Percentiles rank a stretch among this genome's conserved stretches.
phyloP scores from a whole-genome alignment of 345 rosid species.

The Turritis glabra region DNA sequence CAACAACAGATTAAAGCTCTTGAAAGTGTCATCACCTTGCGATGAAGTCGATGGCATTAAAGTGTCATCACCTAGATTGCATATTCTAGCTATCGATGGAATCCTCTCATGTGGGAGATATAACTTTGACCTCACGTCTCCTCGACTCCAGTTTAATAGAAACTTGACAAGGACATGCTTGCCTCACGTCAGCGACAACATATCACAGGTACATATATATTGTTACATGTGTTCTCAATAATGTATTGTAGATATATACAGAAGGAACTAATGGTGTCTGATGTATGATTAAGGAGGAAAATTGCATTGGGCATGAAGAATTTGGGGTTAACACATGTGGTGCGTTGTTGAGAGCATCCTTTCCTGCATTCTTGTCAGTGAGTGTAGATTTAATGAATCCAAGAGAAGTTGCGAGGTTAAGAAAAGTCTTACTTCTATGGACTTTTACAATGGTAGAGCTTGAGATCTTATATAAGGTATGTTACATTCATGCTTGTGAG shows the following conservation, averaged over 20 bases:
- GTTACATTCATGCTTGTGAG: background rate
- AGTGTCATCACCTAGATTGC: background rate
- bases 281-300: conserved; percentile 21
- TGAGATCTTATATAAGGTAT: conserved; percentile 12
- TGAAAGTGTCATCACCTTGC: background rate
- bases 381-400: conserved; percentile 17
- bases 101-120: background rate
- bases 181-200: background rate
- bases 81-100: background rate
- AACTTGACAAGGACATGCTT: background rate
- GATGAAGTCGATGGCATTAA: background rate
- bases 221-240: background rate
- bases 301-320: conserved; percentile 27
- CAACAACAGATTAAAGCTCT: background rate
- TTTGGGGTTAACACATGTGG: background rate
- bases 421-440: background rate
- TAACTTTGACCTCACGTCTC: background rate
- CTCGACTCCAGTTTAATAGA: background rate
- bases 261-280: background rate
- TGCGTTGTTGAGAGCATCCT: conserved; percentile 28
- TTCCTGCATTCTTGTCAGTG: conserved; percentile 10
- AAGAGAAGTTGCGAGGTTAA: conserved; percentile 11
- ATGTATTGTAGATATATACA: background rate
- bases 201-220: background rate
- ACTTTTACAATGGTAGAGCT: background rate